Evolutionary conservation across 2,329 filamentous ascomycete species (phyloP), one percentile per base, ranked within the genome.

Genomic region (Phialophora verrucosa): DNA sequence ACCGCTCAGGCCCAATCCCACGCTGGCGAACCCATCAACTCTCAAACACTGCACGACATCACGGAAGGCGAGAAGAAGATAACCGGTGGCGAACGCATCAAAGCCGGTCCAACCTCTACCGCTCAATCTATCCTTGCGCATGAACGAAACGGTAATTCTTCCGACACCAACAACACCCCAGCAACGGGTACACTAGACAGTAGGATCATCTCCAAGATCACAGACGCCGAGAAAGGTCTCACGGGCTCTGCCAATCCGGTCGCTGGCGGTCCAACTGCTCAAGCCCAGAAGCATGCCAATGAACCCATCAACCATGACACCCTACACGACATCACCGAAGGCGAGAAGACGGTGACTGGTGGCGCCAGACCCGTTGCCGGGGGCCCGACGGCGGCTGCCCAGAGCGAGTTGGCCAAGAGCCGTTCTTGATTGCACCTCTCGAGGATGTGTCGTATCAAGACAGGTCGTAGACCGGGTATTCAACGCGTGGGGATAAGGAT

Each of bases 1-100:
- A 80, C 79, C 0, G 79, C 79, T 2, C 74, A 75, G 50, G 79
- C 79, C 1, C 79, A 82, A 69, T 75, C 75, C 32, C 79, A 81
- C 63, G 70, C 69, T 20, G 71, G 71, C 17, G 73, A 76, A 58
- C 63, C 71, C 50, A 75, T 80, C 49, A 78, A 74, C 17, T 59
- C 73, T 3, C 62, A 76, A 64, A 74, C 75, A 55, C 69, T 81
- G 1, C 75, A 77, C 65, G 78, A 80, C 66, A 81, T 81, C 67
- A 80, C 77, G 5, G 74, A 76, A 58, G 79, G 77, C 12, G 78
- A 81, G 73, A 77, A 76, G 62, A 72, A 63, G 11, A 72, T 81
- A 31, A 80, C 78, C 0, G 76, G 77, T 1, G 72, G 63, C 4
- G 74, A 76, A 4, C 66, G 47, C 12, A 51, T 61, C 1, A 61